Base-by-base conservation (phyloP, 495 filamentous ascomycete genomes). In the Podospora pseudoanserina region DNA sequence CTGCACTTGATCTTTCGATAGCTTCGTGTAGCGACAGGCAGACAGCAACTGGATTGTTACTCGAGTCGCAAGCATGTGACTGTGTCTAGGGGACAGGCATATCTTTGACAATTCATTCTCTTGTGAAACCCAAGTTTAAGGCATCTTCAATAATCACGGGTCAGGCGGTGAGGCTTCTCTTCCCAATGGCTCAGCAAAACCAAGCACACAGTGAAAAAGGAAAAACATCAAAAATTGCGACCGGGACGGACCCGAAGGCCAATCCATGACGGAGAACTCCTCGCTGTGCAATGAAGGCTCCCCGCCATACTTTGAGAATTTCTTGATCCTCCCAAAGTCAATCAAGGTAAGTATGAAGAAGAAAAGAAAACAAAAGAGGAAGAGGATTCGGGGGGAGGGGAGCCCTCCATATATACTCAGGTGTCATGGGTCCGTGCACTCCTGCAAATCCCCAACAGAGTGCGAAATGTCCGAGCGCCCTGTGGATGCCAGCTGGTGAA, bases 331-430 rank as follows among this genome's bases (percentile, higher is more conserved):
- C 64, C 59, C 55, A 67, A 65, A 70, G 61, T 70, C 68, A 67
- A 72, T 69, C 68, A 72, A 72, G 70, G 70, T 72, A 72, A 72
- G 70, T 72, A 72, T 72, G 68, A 72, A 72, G 70, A 70, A 72
- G 28, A 70, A 70, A 71, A 69, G 54, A 71, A 70, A 71, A 69
- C 27, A 71, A 69, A 54, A 70, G 60, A 63, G 68, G 5, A 61
- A 70, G 62, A 62, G 23, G 23, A 26, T 57, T 58, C 16, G 56
- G 55, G 44, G 30, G 67, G 60, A 19, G 19, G 56, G 56, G n/a
- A 0, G 11, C 5, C 18, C 39, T 56, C n/a, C 11, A 39, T 71
- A 39, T 64, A 64, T 71, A 71, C 53, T 16, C 0, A 0, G n/a
- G 7, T 13, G 2, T 0, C 27, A 15, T n/a, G 28, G 67, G 70